Percentiles rank a stretch among this genome's conserved stretches.
Evolutionary conservation across 2,329 filamentous ascomycete genomes (phyloP).

Genomic region (Aspergillus terreus): DNA sequence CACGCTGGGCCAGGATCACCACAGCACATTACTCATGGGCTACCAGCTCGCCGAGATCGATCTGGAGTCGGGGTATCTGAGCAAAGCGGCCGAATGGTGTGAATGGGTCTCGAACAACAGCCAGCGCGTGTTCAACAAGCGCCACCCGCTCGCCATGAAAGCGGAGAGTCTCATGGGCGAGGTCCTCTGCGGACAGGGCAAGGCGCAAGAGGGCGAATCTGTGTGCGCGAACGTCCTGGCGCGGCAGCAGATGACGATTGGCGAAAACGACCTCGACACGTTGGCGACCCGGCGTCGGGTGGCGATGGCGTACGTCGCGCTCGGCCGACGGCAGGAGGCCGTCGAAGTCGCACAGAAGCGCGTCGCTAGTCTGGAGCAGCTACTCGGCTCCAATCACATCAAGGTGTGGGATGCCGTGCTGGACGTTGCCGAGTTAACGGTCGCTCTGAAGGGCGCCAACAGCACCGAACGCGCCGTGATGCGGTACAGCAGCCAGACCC

Average conservation of each 20-base stretch:
- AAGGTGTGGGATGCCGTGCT: conserved; percentile 17
- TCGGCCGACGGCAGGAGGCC: conserved; percentile 21
- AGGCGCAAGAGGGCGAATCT: conserved; percentile 26
- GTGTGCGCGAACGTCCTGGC: conserved; percentile 29
- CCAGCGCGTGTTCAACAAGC: conserved; percentile 23
- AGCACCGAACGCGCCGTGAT: conserved; percentile 1
- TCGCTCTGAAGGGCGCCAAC: conserved; percentile 17
- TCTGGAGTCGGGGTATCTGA: conserved; percentile 18
- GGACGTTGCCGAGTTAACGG: conserved; percentile 21
- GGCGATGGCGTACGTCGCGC: conserved; percentile 18
- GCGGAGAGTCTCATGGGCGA: conserved; percentile 28
- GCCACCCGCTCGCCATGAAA: conserved; percentile 26
- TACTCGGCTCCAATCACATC: conserved; percentile 28
- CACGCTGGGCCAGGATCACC: conserved; percentile 25
- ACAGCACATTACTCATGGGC: conserved; percentile 23
- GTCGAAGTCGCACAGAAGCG: conserved; percentile 20
- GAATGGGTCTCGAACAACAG: conserved; percentile 27
- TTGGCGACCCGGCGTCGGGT: conserved; percentile 27
- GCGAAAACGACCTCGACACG: conserved; percentile 29
- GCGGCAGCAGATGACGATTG: conserved; percentile 30
- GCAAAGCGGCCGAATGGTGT: conserved; percentile 27
- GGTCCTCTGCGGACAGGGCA: conserved; percentile 21
- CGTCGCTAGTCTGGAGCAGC: conserved; percentile 15
- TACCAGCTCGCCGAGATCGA: conserved; percentile 29
- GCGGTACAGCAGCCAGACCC: conserved; percentile 13